Evolutionary conservation across 2,329 filamentous ascomycete species (phyloP), one percentile per base, ranked within the genome.

Genomic region (Orbilia javanica): DNA sequence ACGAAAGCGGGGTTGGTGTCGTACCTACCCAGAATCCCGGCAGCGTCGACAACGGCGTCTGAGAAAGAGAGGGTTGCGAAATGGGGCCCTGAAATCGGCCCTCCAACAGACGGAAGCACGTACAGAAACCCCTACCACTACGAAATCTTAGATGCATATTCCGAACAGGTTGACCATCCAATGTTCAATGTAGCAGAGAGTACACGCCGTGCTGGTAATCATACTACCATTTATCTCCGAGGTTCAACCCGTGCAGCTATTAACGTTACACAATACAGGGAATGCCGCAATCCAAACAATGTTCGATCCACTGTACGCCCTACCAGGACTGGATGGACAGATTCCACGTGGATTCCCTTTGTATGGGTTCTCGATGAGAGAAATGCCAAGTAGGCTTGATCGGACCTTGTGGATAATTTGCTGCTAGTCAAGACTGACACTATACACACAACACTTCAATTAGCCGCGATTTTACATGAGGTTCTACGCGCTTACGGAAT

Each of bases 271-370:
- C 6, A 39, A 11, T 36, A 13, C 39, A 76, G 72, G 72, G 44
- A 76, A 76, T 46, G 72, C 72, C n/a, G 72, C 72, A 22, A 70
- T 76, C 18, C 72, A 76, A 22, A 70, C 72, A 50, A 70, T 76
- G 65, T 76, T 76, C 27, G 72, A 76, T 20, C 72, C 72, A 18
- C 10, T 76, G 2, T 76, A 65, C 15, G 72, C 72, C 11, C 48
- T 76, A 34, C 72, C 55, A 42, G 72, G 72, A 3, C 31, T 76
- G 6, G 57, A 76, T 22, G 72, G 72, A 48, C 57, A 62, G 15
- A 62, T 76, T 29, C 72, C 72, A 48, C 65, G 72, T 31, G 72
- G 72, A 11, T 76, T 76, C 31, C 72, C 72, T 27, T 39, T 76
- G 27, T 76, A 76, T 29, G 72, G 72, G 11, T 76, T 76, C 36